Evolutionary conservation across 768 basidiomycete genomes (phyloP).

Genomic region (Albatrellus ellisii): DNA sequence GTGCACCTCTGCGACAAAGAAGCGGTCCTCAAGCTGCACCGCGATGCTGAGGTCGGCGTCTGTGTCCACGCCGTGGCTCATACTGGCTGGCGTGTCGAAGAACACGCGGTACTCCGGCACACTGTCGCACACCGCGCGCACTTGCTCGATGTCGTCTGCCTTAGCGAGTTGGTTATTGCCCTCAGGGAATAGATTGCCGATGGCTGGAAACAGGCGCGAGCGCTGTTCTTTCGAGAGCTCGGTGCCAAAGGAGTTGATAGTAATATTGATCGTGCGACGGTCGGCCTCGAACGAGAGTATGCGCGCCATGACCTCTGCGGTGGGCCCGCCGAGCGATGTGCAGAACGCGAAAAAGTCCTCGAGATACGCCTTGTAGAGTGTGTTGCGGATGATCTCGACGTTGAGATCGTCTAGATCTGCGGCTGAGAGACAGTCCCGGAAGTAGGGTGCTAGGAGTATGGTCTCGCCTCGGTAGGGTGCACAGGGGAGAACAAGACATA

Average conservation of each 20-base stretch:
- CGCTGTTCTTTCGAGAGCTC: slow-evolving; percentile 92
- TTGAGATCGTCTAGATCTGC: slow-evolving; percentile 96
- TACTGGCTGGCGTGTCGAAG: slow-evolving; percentile 43
- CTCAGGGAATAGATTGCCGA: slow-evolving; percentile 88
- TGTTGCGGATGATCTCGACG: slow-evolving; percentile 99
- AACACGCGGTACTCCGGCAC: slow-evolving; percentile 85
- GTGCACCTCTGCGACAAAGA: slow-evolving; percentile 89
- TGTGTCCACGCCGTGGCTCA: slow-evolving; percentile 21
- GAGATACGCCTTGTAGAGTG: slow-evolving; percentile 96
- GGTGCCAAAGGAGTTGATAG: slow-evolving; percentile 97
- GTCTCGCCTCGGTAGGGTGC: slow-evolving; percentile 1
- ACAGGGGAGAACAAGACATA: slow-evolving; percentile 25
- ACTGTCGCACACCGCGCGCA: slow-evolving; percentile 75
- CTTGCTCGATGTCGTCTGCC: slow-evolving; percentile 93
- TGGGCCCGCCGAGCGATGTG: slow-evolving; percentile 67
- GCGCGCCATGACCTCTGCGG: slow-evolving; percentile 81
- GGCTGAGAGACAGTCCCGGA: slow-evolving; percentile 89
- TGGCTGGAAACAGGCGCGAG: slow-evolving; percentile 85
- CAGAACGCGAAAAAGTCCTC: slow-evolving; percentile 92
- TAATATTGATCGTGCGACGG: slow-evolving; percentile 93
- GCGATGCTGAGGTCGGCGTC: slow-evolving; percentile 24
- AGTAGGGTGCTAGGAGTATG: slow-evolving; percentile 71
- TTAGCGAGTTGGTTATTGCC: slow-evolving; percentile 90
- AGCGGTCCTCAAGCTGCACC: slow-evolving; percentile 80
- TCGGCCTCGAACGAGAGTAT: slow-evolving; percentile 96